Percentiles rank a stretch among this genome's conserved stretches.
Evolutionary conservation across 2,329 filamentous ascomycete genomes (phyloP).

Genomic region (Xylariaceae sp.): DNA sequence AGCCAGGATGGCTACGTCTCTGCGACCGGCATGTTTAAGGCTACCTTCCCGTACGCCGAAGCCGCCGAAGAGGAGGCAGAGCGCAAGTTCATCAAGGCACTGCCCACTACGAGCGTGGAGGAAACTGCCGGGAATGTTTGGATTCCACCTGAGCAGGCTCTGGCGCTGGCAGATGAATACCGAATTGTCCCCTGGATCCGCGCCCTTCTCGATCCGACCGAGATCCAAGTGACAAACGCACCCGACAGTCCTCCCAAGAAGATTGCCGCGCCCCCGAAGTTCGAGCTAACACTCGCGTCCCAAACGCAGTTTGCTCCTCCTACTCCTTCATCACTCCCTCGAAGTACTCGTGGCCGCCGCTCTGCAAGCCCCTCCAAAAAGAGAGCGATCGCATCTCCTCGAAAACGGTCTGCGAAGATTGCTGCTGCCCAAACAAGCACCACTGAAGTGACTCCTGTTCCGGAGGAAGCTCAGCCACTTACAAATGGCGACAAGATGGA

Average conservation of each 20-base stretch:
- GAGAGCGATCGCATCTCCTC: conserved; percentile 46
- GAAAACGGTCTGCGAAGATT: conserved; percentile 47
- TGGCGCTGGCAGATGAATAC: conserved; percentile 83
- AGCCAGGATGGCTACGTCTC: conserved; percentile 81
- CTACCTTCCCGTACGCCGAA: conserved; percentile 76
- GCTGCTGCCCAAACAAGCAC: conserved; percentile 35
- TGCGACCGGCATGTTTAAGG: conserved; percentile 90
- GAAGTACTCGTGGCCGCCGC: conserved; percentile 47
- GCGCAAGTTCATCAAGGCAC: conserved; percentile 78
- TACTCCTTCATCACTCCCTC: conserved; percentile 40
- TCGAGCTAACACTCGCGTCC: conserved; percentile 48
- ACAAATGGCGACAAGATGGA: conserved; percentile 38
- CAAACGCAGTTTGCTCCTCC: conserved; percentile 44
- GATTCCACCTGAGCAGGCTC: conserved; percentile 80
- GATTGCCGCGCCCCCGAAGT: conserved; percentile 79
- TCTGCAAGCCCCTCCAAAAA: conserved; percentile 57
- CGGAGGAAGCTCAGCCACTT: conserved; percentile 23
- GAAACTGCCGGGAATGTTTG: conserved; percentile 96
- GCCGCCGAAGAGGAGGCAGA: conserved; percentile 69
- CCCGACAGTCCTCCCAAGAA: conserved; percentile 67
- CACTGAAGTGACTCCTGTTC: conserved; percentile 28
- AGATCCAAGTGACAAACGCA: conserved; percentile 57
- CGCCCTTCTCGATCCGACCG: conserved; percentile 84
- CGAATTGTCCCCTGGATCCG: conserved; percentile 81
- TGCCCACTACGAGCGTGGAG: conserved; percentile 76